phyloP scores from a whole-genome alignment of 495 filamentous ascomycete species.

The Aspergillus asperescens region DNA sequence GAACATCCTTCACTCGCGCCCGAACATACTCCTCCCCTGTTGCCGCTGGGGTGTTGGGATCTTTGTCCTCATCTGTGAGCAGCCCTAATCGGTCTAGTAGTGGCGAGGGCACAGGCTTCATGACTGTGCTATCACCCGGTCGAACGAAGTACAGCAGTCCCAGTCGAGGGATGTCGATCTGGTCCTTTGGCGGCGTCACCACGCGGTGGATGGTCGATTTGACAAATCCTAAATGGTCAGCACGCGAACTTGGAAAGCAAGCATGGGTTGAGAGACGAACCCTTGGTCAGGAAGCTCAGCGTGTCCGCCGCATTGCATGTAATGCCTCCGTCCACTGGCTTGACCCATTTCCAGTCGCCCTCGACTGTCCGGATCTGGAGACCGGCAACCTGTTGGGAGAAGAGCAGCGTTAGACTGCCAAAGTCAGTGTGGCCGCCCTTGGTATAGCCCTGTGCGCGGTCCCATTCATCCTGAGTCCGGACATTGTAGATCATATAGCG shows the following conservation, averaged over 20 bases:
- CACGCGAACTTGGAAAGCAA: no score
- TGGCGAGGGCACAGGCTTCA: slow-evolving; percentile 41
- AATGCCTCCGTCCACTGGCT: slow-evolving; percentile 41
- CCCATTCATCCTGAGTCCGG: slow-evolving; percentile 43
- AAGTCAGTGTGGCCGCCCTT: slow-evolving; percentile 53
- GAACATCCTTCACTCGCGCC: slow-evolving; percentile 42
- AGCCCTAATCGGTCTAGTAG: slow-evolving; percentile 44
- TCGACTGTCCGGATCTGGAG: slow-evolving; percentile 45
- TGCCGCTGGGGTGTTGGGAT: slow-evolving; percentile 19
- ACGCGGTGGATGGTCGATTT: slow-evolving; percentile 48
- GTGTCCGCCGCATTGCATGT: slow-evolving; percentile 46
- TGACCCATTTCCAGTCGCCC: slow-evolving; percentile 46
- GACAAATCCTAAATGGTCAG: slow-evolving; percentile 22
- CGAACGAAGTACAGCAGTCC: slow-evolving; percentile 45
- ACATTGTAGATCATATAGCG: slow-evolving; percentile 54
- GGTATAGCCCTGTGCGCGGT: slow-evolving; percentile 35
- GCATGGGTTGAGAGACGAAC: no score
- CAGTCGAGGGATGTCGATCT: slow-evolving; percentile 40
- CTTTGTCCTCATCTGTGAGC: slow-evolving; percentile 31
- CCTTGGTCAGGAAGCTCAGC: slow-evolving; percentile 38
- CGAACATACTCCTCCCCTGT: slow-evolving; percentile 45
- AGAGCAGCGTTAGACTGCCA: slow-evolving; percentile 49
- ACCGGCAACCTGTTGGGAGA: slow-evolving; percentile 50
- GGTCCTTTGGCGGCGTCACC: slow-evolving; percentile 41
- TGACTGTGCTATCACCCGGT: slow-evolving; percentile 34